Evolutionary conservation across 371 early-diverging fungal genomes (phyloP), one percentile per base, ranked within the genome.

Genomic region (Mortierella sp.): DNA sequence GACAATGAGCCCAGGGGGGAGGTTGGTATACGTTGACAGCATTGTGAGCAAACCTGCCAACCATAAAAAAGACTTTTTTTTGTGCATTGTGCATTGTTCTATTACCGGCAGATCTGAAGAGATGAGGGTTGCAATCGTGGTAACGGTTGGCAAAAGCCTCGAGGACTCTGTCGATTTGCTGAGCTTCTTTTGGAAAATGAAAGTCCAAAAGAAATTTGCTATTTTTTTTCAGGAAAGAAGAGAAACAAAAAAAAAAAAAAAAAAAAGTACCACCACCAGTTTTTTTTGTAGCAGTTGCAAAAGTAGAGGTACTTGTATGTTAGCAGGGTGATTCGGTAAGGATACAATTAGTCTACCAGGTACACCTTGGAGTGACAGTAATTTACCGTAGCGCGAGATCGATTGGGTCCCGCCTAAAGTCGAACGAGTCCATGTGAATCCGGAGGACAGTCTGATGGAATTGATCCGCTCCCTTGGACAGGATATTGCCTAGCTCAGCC

Each of bases 141-240:
- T 95, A 98, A 51, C 89, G 85, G 68, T 84, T 84, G 28, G 94
- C 92, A 87, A 97, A 98, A 4, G 90, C 88, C 50, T 88, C 89
- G 68, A 98, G 84, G 18, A 97, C 91, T 19, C 97, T 88, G 67
- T 97, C 96, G 64, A 97, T 97, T 68, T 96, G 92, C 82, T 97
- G 97, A 43, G 92, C 87, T 81, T 98, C 98, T 62, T 93, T 92
- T 5, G 96, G 95, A 45, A 98, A 85, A 62, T 88, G 85, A 50
- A 95, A 93, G 70, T 88, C 86, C 56, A 89, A 84, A 53, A 95
- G 81, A 47, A 95, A 85, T 81, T 91, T 92, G 65, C 94, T 91
- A 68, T 60, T n/a, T n/a, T n/a, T n/a, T 55, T 5, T 5, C 16
- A 5, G 51, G 18, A 23, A 16, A 51, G 30, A 44, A 43, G 21